Evolutionary conservation across 352 stramenopile species (phyloP), one percentile per base, ranked within the genome.

Genomic region (Phytophthora chlamydospora): DNA sequence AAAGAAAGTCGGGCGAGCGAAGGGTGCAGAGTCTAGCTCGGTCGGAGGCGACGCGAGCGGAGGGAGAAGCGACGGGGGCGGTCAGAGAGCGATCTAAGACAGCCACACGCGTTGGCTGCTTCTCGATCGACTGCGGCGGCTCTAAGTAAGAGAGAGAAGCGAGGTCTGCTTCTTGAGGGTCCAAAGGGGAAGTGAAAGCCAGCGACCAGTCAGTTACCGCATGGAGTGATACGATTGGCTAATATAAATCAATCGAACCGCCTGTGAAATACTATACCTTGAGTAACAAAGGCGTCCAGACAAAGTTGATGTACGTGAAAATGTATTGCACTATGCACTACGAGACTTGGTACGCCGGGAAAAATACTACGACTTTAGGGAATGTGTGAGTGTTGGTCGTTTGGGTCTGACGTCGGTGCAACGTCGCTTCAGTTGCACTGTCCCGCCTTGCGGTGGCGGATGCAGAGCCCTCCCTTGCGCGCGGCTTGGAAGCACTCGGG

Each of bases 381-480:
- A 39, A 32, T 27, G 2, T 12, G 60, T 69, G 68, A 76, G 55
- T 73, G 63, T 67, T 73, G 63, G 68, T 72, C 49, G 54, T 40
- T 51, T 60, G 46, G n/a, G 46, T 48, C 42, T 51, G 32, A 58
- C 21, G 40, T 55, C 8, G 36, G 55, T 65, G 10, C 32, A 38
- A 13, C 40, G 4, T 34, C n/a, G 27, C 32, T 44, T 64, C 48
- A 71, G 16, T 29, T 3, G 16, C 32, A 16, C 4, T 42, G 42
- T 16, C 27, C 53, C 14, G 66, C 53, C 60, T 86, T 88, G 50
- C 83, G 80, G 66, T 94, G 85, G 32, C 81, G 70, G 48, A 94
- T 94, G 73, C 85, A 94, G 34, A 85, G 75, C n/a, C 85, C 85
- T 11, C 83, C 78, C 47, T 91, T 90, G 56, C 83, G 83, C 21